Percentiles rank a stretch among this genome's conserved stretches.
Conservation (phyloP, 257 asterid genomes). For the Haberlea rhodopensis region DNA sequence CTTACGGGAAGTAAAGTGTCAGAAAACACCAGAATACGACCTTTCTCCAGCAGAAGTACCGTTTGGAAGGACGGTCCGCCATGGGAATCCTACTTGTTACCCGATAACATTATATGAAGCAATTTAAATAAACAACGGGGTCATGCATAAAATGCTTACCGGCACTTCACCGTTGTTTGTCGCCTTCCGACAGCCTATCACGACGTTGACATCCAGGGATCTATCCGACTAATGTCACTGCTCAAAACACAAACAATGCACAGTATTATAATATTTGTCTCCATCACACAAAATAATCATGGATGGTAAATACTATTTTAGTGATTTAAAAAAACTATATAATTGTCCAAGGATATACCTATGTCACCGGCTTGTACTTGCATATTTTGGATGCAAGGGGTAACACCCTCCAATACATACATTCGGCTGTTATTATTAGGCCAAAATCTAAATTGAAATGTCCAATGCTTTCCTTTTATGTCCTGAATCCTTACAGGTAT, state of each 20-base stretch:
- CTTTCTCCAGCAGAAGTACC: slow-evolving; percentile 56
- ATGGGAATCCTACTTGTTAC: slow-evolving; percentile 56
- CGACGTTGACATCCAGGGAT: slow-evolving; percentile 89
- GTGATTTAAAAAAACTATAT: no score
- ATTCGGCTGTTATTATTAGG: slow-evolving; percentile 98
- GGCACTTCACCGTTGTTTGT: slow-evolving; percentile 50
- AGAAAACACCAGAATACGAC: slow-evolving; percentile 48
- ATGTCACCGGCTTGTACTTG: slow-evolving; percentile 98
- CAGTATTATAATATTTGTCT: slow-evolving; percentile 13
- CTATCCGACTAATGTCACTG: slow-evolving; percentile 89
- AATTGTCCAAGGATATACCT: slow-evolving; percentile 43
- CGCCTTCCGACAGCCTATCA: slow-evolving; percentile 92
- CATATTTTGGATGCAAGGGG: slow-evolving; percentile 99
- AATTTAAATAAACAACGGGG: not conserved
- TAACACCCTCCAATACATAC: slow-evolving; percentile 98
- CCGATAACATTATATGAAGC: slow-evolving; percentile 23
- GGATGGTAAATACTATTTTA: not conserved
- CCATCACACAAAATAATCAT: slow-evolving; percentile 7
- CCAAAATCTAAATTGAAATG: slow-evolving; percentile 97
- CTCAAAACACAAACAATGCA: slow-evolving; percentile 23
- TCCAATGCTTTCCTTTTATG: slow-evolving; percentile 95
- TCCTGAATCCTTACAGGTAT: slow-evolving; percentile 89
- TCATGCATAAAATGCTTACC: slow-evolving; percentile 45
- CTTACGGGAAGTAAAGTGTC: slow-evolving; percentile 61
- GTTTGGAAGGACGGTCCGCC: slow-evolving; percentile 33